Evolutionary conservation across 2,329 filamentous ascomycete species (phyloP).

Genomic region (Pseudogymnoascus sp.): DNA sequence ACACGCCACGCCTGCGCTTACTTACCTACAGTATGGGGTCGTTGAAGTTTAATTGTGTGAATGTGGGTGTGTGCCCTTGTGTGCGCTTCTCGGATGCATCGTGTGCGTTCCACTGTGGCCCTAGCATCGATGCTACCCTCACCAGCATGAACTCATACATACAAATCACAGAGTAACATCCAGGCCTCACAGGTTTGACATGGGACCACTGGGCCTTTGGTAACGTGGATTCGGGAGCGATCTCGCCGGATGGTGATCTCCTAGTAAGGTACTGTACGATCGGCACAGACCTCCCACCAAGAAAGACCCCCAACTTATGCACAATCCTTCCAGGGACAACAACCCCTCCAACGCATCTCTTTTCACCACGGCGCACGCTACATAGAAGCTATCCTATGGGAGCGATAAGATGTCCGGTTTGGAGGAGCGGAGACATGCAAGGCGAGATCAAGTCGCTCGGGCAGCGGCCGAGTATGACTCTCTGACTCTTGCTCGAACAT

Average conservation of each 20-base stretch:
- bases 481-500: background rate
- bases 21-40: background rate
- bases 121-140: slow-evolving; percentile 3
- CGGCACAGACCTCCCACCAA: slow-evolving; percentile 3
- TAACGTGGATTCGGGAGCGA: slow-evolving; percentile 6
- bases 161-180: background rate
- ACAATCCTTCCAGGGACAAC: background rate
- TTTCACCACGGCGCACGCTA: background rate
- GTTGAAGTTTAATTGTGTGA: slow-evolving; percentile 3
- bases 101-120: background rate
- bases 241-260: slow-evolving; percentile 2
- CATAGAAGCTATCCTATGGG: background rate
- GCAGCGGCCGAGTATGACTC: background rate
- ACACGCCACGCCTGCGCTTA: background rate
- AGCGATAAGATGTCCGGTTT: background rate
- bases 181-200: slow-evolving; percentile 1
- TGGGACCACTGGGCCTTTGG: background rate
- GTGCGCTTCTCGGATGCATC: slow-evolving; percentile 3
- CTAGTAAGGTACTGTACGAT: slow-evolving; percentile 4
- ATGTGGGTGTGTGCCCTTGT: background rate
- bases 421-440: background rate
- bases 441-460: background rate
- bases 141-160: slow-evolving; percentile 5
- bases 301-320: background rate
- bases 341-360: background rate